Conservation (phyloP, 2,329 filamentous ascomycete genomes). For the Oidium heveae region DNA sequence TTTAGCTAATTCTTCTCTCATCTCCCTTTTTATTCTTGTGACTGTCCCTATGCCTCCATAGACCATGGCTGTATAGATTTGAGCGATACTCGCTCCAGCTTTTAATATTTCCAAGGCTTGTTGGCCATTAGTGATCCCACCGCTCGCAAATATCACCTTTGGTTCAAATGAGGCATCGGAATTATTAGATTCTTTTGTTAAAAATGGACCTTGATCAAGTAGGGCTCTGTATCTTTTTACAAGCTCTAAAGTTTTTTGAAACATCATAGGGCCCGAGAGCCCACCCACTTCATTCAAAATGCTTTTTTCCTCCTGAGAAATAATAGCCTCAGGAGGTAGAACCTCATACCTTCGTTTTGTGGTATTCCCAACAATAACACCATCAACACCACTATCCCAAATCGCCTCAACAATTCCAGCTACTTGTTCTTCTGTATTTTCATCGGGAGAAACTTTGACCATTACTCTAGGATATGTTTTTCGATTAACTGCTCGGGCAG, state of each 20-base stretch:
- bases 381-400: conserved; percentile 64
- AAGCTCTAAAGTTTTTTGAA: conserved; percentile 50
- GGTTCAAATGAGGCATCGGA: conserved; percentile 3
- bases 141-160: conserved; percentile 82
- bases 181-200: conserved; percentile 4
- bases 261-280: conserved; percentile 77
- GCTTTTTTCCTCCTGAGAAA: conserved; percentile 39
- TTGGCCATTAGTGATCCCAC: conserved; percentile 70
- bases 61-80: conserved; percentile 58
- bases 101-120: conserved; percentile 64
- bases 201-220: conserved; percentile 26
- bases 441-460: conserved; percentile 95
- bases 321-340: conserved; percentile 36
- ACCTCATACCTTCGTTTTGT: conserved; percentile 59
- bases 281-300: conserved; percentile 58
- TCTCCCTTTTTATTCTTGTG: conserved; percentile 39
- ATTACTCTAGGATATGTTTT: conserved; percentile 60
- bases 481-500: conserved; percentile 43
- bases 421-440: conserved; percentile 65
- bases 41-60: conserved; percentile 40
- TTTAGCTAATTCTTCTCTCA: conserved; percentile 23
- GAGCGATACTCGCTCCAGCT: conserved; percentile 71
- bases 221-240: conserved; percentile 55
- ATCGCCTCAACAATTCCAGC: conserved; percentile 73
- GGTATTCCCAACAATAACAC: conserved; percentile 91